A percentile compares a stretch with the other conserved stretches of the same genome.
Evolutionary conservation across 73 alveolate species (phyloP).

Genomic region (Stentor roeselii): DNA sequence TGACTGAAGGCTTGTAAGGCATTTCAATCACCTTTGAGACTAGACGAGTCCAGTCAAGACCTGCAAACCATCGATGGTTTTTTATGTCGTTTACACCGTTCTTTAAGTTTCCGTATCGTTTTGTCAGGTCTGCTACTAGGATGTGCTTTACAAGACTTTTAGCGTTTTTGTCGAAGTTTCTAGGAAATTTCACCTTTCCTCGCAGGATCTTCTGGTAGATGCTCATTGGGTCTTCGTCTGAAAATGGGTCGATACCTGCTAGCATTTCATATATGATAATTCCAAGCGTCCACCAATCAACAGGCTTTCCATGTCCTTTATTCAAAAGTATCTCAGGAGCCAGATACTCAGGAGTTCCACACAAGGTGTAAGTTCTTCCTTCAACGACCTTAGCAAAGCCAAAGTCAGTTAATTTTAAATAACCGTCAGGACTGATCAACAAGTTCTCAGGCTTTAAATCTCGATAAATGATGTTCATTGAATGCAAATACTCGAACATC

Average conservation of each 20-base stretch:
- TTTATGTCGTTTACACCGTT: slow-evolving; percentile 72
- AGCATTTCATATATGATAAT: slow-evolving; percentile 78
- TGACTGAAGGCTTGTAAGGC: slow-evolving; percentile 73
- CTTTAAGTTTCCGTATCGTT: slow-evolving; percentile 75
- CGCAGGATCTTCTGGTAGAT: slow-evolving; percentile 71
- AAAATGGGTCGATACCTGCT: slow-evolving; percentile 84
- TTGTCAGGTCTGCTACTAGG: slow-evolving; percentile 64
- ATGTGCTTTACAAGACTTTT: slow-evolving; percentile 81
- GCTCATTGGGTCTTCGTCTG: slow-evolving; percentile 83
- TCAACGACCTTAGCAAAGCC: slow-evolving; percentile 94
- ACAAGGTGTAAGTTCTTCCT: slow-evolving; percentile 93
- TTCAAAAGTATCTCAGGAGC: slow-evolving; percentile 96
- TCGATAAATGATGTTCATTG: slow-evolving; percentile 68
- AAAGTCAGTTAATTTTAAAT: slow-evolving; percentile 89
- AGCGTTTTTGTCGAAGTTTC: slow-evolving; percentile 77
- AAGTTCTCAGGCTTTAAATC: slow-evolving; percentile 91
- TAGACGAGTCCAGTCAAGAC: slow-evolving; percentile 74
- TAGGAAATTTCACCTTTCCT: slow-evolving; percentile 77
- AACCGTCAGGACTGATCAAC: slow-evolving; percentile 89
- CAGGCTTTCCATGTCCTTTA: slow-evolving; percentile 97
- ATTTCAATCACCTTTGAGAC: slow-evolving; percentile 51
- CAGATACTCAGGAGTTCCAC: slow-evolving; percentile 98
- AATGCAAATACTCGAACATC: slow-evolving; percentile 66
- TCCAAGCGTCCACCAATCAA: slow-evolving; percentile 94
- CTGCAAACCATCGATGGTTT: slow-evolving; percentile 71